Conservation (phyloP, 2,329 filamentous ascomycete species). For the Chrysoporthe deuterocubensis region DNA sequence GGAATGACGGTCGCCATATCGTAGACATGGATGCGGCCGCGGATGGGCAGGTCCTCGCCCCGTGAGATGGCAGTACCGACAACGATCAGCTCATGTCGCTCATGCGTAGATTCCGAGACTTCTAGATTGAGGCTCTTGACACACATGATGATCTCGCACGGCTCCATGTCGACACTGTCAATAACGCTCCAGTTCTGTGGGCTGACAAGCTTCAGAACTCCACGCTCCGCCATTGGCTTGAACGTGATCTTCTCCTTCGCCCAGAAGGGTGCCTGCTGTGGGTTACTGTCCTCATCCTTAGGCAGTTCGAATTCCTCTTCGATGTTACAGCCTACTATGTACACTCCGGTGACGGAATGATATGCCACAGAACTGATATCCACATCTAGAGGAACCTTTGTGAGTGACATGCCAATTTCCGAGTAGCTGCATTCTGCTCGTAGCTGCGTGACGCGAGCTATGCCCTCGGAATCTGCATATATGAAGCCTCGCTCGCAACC, state of each 20-base stretch:
- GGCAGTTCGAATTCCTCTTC: slow-evolving; percentile 78
- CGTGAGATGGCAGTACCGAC: slow-evolving; percentile 85
- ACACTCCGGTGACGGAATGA: slow-evolving; percentile 74
- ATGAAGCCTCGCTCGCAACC: slow-evolving; percentile 83
- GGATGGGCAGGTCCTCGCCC: slow-evolving; percentile 87
- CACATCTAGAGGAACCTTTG: slow-evolving; percentile 70
- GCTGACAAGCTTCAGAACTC: slow-evolving; percentile 77
- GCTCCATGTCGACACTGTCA: slow-evolving; percentile 73
- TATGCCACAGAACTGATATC: slow-evolving; percentile 77
- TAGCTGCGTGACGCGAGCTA: slow-evolving; percentile 74
- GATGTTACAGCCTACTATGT: slow-evolving; percentile 74
- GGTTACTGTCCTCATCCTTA: slow-evolving; percentile 74
- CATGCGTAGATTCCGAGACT: slow-evolving; percentile 87
- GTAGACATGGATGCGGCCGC: slow-evolving; percentile 86
- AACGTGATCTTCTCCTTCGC: slow-evolving; percentile 68
- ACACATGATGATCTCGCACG: slow-evolving; percentile 77
- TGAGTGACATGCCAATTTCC: slow-evolving; percentile 76
- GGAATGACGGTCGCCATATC: slow-evolving; percentile 92
- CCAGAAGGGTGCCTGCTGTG: slow-evolving; percentile 50
- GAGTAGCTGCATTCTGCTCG: slow-evolving; percentile 68
- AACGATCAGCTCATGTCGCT: slow-evolving; percentile 79
- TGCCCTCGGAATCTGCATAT: slow-evolving; percentile 74
- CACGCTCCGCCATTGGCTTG: slow-evolving; percentile 71
- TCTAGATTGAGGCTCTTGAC: slow-evolving; percentile 86
- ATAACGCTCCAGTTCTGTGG: slow-evolving; percentile 78